Evolutionary conservation across 1,284 basidiomycete species (phyloP).

Genomic region (Cutaneotrichosporon spelunceum): DNA sequence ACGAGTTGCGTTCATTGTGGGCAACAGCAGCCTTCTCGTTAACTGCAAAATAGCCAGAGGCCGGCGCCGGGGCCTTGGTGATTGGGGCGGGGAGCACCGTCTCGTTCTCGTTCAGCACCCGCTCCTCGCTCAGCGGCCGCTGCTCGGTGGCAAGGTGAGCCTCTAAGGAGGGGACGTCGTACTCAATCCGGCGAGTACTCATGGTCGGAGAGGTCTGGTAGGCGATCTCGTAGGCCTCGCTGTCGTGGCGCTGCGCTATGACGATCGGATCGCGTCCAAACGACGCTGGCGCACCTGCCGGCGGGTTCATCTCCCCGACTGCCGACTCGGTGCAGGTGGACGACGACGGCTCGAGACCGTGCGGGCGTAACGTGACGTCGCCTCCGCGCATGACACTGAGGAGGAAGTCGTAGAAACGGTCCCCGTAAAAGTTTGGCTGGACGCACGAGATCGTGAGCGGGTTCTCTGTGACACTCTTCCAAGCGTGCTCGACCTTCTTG

Average conservation of each 20-base stretch:
- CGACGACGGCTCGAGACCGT: constrained; percentile 29
- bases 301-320: constrained; percentile 4
- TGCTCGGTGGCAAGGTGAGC: too few relatives aligned
- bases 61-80: background rate
- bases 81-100: background rate
- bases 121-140: background rate
- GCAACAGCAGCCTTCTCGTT: background rate
- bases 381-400: constrained; percentile 80
- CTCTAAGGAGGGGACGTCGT: too few relatives aligned
- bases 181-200: background rate
- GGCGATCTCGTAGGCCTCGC: constrained; percentile 2
- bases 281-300: constrained; percentile 3
- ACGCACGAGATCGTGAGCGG: constrained; percentile 90
- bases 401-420: constrained; percentile 84
- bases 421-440: constrained; percentile 74
- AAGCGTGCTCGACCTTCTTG: constrained; percentile 85
- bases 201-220: constrained; percentile 1
- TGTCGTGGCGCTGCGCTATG: constrained; percentile 3
- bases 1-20: background rate
- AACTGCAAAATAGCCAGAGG: background rate
- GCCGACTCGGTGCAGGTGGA: background rate
- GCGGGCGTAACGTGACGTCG: constrained; percentile 50
- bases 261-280: constrained; percentile 5
- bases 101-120: background rate
- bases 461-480: constrained; percentile 86